These are phyloP conservation scores for Nitzschia sp. DNA, from an alignment of 108 stramenopile genomes.

Conservation along the genomic window DNA sequence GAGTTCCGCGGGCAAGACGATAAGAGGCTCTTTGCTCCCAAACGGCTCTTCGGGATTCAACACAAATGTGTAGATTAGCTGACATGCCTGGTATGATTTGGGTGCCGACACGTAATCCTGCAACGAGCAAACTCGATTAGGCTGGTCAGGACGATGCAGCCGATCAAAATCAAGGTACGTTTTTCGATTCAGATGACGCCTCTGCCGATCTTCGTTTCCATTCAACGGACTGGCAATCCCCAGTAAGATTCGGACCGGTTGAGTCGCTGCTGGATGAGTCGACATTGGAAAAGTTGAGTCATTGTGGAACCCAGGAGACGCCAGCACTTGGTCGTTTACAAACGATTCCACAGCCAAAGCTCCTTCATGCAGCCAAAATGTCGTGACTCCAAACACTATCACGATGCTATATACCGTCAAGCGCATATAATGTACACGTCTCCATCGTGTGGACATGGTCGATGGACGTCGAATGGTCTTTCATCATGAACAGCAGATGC, in stretches of 20 bases:
- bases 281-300: no score
- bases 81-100: not conserved
- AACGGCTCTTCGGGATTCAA: not conserved
- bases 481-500: no score
- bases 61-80: constrained; percentile 12
- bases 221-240: constrained; percentile 11
- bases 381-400: no score
- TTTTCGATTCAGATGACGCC: constrained; percentile 19
- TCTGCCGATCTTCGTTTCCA: constrained; percentile 6
- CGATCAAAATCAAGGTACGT: constrained; percentile 25
- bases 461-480: no score
- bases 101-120: not conserved
- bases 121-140: constrained; percentile 16
- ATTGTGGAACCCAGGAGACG: no score
- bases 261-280: not conserved
- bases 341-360: not conserved
- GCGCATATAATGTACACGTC: no score
- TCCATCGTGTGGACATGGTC: no score
- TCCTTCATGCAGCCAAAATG: no score
- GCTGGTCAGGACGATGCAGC: constrained; percentile 5
- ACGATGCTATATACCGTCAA: no score
- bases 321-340: no score
- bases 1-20: not conserved
- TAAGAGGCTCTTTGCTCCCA: not conserved
- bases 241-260: constrained; percentile 1